phyloP scores from a whole-genome alignment of 2,329 filamentous ascomycete genomes.

The Pyrenophora seminiperda region DNA sequence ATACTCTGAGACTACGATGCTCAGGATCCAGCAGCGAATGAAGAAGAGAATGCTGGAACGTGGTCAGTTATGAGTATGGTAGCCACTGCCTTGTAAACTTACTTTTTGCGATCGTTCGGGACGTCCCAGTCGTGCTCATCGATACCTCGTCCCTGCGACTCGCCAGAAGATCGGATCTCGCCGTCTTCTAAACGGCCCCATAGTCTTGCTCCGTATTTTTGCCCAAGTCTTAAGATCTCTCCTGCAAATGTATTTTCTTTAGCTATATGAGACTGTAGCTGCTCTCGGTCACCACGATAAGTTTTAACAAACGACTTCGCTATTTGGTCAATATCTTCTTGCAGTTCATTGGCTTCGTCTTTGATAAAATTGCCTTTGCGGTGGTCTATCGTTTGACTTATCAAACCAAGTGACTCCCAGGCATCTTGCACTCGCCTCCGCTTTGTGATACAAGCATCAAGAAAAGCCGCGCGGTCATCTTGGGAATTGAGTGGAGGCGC shows the following conservation, averaged over 20 bases:
- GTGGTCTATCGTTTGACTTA: not conserved
- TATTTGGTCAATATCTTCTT: conserved; percentile 12
- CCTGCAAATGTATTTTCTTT: conserved; percentile 9
- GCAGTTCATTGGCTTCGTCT: conserved; percentile 13
- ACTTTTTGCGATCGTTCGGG: conserved; percentile 6
- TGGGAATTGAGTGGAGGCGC: conserved; percentile 5
- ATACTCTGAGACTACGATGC: conserved; percentile 2
- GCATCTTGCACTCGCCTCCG: conserved; percentile 4
- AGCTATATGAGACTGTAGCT: conserved; percentile 1
- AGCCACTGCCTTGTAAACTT: not conserved
- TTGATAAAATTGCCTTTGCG: conserved; percentile 11
- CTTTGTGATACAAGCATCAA: conserved; percentile 14
- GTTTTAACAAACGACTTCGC: conserved; percentile 4
- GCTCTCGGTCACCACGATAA: conserved; percentile 1
- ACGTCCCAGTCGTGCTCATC: conserved; percentile 14
- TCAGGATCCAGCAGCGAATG: conserved; percentile 21
- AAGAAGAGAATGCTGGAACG: conserved; percentile 12
- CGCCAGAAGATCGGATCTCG: not conserved
- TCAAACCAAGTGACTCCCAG: conserved; percentile 15
- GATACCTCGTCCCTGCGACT: conserved; percentile 1
- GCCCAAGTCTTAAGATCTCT: conserved; percentile 5
- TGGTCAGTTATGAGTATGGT: not conserved
- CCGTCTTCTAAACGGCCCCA: conserved; percentile 12
- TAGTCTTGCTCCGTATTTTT: conserved; percentile 10
- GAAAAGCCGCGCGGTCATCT: conserved; percentile 12